Evolutionary conservation across 2,329 filamentous ascomycete species (phyloP).

Genomic region (Dryadomyces sulphureus): DNA sequence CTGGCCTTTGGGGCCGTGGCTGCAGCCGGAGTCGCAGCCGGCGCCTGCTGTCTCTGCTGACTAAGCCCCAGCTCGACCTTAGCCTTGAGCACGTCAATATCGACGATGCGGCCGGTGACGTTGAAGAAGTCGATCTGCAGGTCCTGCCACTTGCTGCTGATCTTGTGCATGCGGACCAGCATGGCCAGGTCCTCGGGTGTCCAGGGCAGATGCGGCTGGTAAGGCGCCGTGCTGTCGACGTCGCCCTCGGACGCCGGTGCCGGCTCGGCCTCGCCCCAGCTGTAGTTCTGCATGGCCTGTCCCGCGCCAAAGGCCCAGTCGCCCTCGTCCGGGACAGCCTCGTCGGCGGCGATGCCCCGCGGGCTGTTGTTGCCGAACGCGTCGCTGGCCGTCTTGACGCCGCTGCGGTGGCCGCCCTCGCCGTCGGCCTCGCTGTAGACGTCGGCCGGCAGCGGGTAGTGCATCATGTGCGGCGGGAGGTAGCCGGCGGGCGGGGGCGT

Average conservation of each 20-base stretch:
- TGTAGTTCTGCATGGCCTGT: neutral
- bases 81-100: slow-evolving; percentile 21
- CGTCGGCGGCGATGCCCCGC: neutral
- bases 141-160: slow-evolving; percentile 21
- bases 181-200: slow-evolving; percentile 17
- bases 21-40: no score
- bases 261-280: neutral
- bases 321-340: neutral
- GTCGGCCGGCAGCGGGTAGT: neutral
- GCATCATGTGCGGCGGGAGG: neutral
- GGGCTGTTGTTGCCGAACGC: neutral
- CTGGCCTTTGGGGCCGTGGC: no score
- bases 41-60: neutral
- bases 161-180: slow-evolving; percentile 16
- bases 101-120: slow-evolving; percentile 25
- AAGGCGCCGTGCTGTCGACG: neutral
- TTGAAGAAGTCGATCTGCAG: slow-evolving; percentile 30
- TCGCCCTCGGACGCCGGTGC: neutral
- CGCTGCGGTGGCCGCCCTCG: neutral
- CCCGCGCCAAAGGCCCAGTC: neutral
- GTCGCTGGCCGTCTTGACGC: neutral
- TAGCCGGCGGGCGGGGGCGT: no score
- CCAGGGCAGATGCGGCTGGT: neutral
- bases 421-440: neutral
- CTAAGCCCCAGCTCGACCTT: slow-evolving; percentile 15